A percentile compares a stretch with the other conserved stretches of the same genome.
Conservation (phyloP, 2,329 filamentous ascomycete genomes). For the Fusarium coffeatum region DNA sequence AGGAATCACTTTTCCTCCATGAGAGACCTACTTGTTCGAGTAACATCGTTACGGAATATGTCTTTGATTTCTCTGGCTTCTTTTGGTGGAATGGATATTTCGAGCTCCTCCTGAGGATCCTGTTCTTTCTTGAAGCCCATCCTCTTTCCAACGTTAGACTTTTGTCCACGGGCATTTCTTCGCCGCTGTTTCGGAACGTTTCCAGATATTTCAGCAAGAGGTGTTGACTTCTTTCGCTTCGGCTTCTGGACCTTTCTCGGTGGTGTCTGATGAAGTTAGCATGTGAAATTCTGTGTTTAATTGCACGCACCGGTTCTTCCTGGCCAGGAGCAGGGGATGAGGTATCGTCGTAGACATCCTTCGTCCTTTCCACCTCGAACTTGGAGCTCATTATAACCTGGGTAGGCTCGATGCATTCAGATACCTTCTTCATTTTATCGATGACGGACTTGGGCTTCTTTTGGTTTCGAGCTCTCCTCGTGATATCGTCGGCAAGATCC, state of each 20-base stretch:
- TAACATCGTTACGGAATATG: conserved; percentile 49
- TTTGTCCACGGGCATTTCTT: conserved; percentile 32
- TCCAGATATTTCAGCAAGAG: conserved; percentile 51
- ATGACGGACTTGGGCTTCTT: conserved; percentile 80
- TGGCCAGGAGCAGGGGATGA: conserved; percentile 60
- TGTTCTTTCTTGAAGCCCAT: conserved; percentile 31
- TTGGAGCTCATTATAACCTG: conserved; percentile 72
- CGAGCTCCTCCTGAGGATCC: conserved; percentile 24
- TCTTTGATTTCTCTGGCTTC: conserved; percentile 45
- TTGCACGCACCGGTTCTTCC: conserved; percentile 57
- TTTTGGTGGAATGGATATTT: conserved; percentile 23
- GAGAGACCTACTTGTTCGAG: conserved; percentile 41
- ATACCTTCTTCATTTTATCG: conserved; percentile 72
- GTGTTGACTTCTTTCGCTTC: conserved; percentile 49
- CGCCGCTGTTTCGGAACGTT: conserved; percentile 51
- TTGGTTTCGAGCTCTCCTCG: conserved; percentile 81
- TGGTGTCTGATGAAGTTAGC: conserved; percentile 41
- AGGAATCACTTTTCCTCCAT: neutral
- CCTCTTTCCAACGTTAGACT: conserved; percentile 33
- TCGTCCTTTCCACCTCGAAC: conserved; percentile 62
- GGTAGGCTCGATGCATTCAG: conserved; percentile 69
- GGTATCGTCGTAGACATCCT: conserved; percentile 70
- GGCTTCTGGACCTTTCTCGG: conserved; percentile 48
- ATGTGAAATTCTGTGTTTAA: neutral
- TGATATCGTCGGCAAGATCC: conserved; percentile 79